Base-by-base conservation (phyloP, 2,329 filamentous ascomycete species). In the Alternaria dauci region DNA sequence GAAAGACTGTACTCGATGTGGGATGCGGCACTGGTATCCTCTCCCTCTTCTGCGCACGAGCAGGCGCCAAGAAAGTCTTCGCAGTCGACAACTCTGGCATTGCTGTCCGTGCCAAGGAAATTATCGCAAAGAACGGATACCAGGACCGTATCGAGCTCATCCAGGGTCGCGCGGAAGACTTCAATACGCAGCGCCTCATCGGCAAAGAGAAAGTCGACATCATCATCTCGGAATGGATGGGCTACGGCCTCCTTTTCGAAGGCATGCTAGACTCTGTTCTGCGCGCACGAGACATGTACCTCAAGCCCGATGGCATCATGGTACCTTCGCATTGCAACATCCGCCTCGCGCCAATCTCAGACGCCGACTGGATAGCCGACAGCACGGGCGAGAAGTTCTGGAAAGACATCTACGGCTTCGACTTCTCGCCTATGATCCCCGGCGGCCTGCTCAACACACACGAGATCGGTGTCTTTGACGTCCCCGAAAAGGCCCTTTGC, bases 191-290 rank as follows among this genome's bases (percentile, higher is more conserved):
- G 91, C 55, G 72, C 38, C 60, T 72, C 36, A 75, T 77, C 28
- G 74, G 75, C 12, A 72, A 75, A 48, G 65, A 71, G 28, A 84
- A 94, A 73, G 94, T 97, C 46, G 94, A 98, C 80, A 90, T 98
- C 72, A 97, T 98, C 75, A 90, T 98, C 62, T 96, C 92, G 61
- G 94, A 98, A 79, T 98, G 94, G 94, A 98, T 98, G 94, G 94
- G 94, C 30, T 98, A 98, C 77, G 92, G 90, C 66, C 85, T 97
- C 18, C 85, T 97, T 6, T 98, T 96, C 78, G 94, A 98, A 80
- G 93, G 93, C 57, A 98, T 98, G 94, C 88, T 98, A 28, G 93
- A 95, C 66, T 96, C 92, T 50, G 92, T 98, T 23, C 85, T 98
- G 52, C 94, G 88, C 74, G 94, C 94, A 43, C 87, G 94, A 62